phyloP scores from a whole-genome alignment of 306 rosid species.

The Corylus avellana region DNA sequence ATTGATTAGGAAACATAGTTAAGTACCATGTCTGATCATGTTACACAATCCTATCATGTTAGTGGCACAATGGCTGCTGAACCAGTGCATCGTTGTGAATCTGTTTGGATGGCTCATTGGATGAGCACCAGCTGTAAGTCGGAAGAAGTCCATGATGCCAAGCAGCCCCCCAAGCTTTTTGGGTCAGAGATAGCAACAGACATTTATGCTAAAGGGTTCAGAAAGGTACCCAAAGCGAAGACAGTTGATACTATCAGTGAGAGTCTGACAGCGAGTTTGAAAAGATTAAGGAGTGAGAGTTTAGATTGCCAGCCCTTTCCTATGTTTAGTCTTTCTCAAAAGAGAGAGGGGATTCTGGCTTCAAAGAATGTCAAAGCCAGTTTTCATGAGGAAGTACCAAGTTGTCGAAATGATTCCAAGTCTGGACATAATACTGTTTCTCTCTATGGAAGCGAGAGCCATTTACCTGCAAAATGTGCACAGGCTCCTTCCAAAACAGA shows the following conservation, averaged over 20 bases:
- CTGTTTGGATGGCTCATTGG: constrained; percentile 83
- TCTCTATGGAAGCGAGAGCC: constrained; percentile 28
- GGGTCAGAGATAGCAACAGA: constrained; percentile 28
- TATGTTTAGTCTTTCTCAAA: constrained; percentile 40
- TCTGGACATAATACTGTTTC: constrained; percentile 35
- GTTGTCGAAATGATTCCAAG: constrained; percentile 34
- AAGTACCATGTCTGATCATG: constrained; percentile 51
- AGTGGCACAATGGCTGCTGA: constrained; percentile 37
- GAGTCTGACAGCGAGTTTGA: constrained; percentile 25
- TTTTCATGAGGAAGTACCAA: constrained; percentile 26
- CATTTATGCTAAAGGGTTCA: constrained; percentile 28
- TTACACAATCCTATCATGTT: constrained; percentile 28
- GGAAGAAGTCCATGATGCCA: constrained; percentile 37
- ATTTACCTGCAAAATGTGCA: constrained; percentile 33
- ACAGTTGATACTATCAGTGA: constrained; percentile 27
- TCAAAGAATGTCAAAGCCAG: constrained; percentile 33
- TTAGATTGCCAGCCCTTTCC: constrained; percentile 56
- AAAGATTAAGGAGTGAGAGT: constrained; percentile 31
- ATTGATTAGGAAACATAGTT: constrained; percentile 7
- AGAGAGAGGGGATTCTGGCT: constrained; percentile 36
- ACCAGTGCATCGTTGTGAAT: constrained; percentile 38
- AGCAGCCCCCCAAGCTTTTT: constrained; percentile 31
- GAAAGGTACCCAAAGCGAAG: constrained; percentile 43
- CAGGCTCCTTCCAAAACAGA: constrained; percentile 34
- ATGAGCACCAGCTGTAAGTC: constrained; percentile 46